Evolutionary conservation across 371 early-diverging fungal species (phyloP).

Genomic region (Rhizopus sp.): DNA sequence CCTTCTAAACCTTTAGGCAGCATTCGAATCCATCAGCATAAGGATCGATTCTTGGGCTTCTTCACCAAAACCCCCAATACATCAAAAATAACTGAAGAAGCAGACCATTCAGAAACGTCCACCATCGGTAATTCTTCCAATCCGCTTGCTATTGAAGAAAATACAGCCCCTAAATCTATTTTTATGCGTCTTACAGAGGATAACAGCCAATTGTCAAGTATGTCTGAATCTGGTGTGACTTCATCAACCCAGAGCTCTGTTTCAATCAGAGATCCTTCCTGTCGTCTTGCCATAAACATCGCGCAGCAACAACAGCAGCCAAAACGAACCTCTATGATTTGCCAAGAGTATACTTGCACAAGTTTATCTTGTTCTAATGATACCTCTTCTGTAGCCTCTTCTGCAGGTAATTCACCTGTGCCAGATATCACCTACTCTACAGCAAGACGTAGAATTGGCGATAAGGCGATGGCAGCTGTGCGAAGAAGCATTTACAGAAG

Average conservation of each 20-base stretch:
- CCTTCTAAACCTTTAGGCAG: conserved; percentile 7
- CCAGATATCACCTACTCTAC: conserved; percentile 5
- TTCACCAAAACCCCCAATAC: conserved; percentile 6
- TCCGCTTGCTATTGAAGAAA: background rate
- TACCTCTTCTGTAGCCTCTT: background rate
- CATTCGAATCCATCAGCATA: conserved; percentile 14
- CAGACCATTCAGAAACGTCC: conserved; percentile 10
- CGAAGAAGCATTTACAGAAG: conserved; percentile 26
- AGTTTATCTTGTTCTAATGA: too few species aligned
- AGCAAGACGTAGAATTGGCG: conserved; percentile 9
- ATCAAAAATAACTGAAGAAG: conserved; percentile 2
- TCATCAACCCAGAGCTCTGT: background rate
- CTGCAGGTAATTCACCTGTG: conserved; percentile 3
- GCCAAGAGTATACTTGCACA: too few species aligned
- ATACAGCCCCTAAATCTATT: background rate
- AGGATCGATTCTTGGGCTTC: conserved; percentile 26
- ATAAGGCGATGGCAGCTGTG: conserved; percentile 21
- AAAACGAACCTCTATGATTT: background rate
- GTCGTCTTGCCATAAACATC: background rate
- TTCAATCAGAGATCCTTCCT: background rate
- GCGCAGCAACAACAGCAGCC: background rate
- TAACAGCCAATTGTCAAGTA: background rate
- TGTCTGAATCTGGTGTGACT: background rate
- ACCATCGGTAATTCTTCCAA: conserved; percentile 13
- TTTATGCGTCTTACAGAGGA: conserved; percentile 5